A percentile compares a stretch with the other conserved stretches of the same genome.
These are phyloP conservation scores for Ascochyta clinopodiicola DNA, from an alignment of 2,329 filamentous ascomycete genomes.

Conservation along the genomic window DNA sequence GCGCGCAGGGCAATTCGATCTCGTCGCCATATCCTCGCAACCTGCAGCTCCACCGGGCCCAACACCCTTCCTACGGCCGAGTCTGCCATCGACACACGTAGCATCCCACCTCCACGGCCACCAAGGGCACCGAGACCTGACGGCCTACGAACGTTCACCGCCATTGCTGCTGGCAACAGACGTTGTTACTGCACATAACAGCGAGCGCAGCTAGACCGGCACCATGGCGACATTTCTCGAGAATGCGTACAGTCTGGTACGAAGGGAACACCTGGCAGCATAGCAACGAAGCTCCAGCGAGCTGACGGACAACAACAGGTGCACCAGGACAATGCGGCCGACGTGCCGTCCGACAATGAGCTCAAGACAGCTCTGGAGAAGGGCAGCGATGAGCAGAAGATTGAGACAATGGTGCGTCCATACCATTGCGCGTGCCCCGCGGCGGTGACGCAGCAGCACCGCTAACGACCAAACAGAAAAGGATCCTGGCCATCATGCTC, in stretches of 20 bases:
- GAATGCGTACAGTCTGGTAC: constrained; percentile 86
- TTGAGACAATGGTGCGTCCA: constrained; percentile 69
- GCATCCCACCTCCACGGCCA: constrained; percentile 43
- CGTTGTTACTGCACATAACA: constrained; percentile 8
- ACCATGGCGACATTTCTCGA: constrained; percentile 95
- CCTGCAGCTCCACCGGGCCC: constrained; percentile 22
- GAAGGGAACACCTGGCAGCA: constrained; percentile 36
- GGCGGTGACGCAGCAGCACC: constrained; percentile 59
- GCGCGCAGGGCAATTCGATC: constrained; percentile 26
- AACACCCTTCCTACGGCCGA: constrained; percentile 16
- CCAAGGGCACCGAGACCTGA: constrained; percentile 34
- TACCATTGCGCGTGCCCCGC: constrained; percentile 32
- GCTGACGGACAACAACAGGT: constrained; percentile 55
- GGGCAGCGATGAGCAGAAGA: constrained; percentile 88
- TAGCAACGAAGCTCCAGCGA: constrained; percentile 27
- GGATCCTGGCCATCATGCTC: constrained; percentile 94
- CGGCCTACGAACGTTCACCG: constrained; percentile 38
- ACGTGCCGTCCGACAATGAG: constrained; percentile 88
- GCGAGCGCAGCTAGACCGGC: constrained; percentile 34
- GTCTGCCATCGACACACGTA: constrained; percentile 40
- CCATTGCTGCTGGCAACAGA: constrained; percentile 29
- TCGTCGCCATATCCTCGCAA: constrained; percentile 11
- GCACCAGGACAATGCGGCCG: constrained; percentile 95
- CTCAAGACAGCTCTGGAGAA: constrained; percentile 93
- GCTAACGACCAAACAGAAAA: constrained; percentile 62